These are phyloP conservation scores for Verticillium tricorpus DNA, from an alignment of 2,329 filamentous ascomycete genomes.

Conservation along the genomic window DNA sequence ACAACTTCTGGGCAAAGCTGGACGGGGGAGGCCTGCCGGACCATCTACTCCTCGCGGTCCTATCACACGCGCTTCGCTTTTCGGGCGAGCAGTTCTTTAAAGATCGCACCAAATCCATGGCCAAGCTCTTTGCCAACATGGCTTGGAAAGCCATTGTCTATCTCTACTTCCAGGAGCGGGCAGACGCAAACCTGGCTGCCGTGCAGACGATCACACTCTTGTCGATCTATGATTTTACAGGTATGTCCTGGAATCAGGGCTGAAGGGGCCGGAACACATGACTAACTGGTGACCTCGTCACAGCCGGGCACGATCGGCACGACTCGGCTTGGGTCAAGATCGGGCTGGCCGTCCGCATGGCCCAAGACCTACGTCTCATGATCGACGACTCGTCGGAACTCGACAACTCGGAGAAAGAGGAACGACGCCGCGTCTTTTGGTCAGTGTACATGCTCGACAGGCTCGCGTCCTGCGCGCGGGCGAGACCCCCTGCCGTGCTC, in stretches of 20 bases:
- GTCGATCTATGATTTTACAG: conserved; percentile 30
- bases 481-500: conserved; percentile 25
- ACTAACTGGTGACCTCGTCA: background rate
- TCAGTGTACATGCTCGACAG: conserved; percentile 32
- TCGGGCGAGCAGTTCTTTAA: background rate
- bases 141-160: conserved; percentile 28
- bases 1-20: conserved; percentile 22
- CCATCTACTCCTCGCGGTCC: conserved; percentile 1
- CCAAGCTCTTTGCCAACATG: background rate
- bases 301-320: conserved; percentile 26
- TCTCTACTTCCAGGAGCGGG: conserved; percentile 24
- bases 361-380: conserved; percentile 28
- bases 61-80: background rate
- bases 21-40: conserved; percentile 5
- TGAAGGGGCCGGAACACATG: no score
- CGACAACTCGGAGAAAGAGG: conserved; percentile 20
- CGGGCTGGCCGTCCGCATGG: conserved; percentile 24
- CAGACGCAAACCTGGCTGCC: conserved; percentile 23
- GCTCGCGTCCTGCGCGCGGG: conserved; percentile 28
- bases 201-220: conserved; percentile 31
- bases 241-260: conserved; percentile 16
- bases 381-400: conserved; percentile 20
- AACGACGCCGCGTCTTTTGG: conserved; percentile 30
- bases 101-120: background rate
- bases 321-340: conserved; percentile 30